A percentile compares a stretch with the other conserved stretches of the same genome.
phyloP scores from a whole-genome alignment of 371 early-diverging fungal genomes.

The Cokeromyces recurvatus region DNA sequence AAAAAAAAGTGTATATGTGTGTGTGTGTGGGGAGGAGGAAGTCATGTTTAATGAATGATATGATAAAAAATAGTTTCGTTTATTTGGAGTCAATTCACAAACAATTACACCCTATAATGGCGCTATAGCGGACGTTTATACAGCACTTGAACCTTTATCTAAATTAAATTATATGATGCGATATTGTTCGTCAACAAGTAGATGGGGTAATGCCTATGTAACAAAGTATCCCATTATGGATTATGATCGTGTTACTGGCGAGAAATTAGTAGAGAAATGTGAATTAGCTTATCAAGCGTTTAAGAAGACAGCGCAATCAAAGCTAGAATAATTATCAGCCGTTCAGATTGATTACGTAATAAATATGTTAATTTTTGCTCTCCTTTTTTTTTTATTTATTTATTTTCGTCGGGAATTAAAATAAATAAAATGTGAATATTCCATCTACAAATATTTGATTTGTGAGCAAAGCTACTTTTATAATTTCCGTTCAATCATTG shows the following conservation, averaged over 20 bases:
- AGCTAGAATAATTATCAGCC: no score
- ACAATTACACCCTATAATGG: slow-evolving; percentile 59
- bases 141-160: slow-evolving; percentile 37
- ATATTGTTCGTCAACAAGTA: slow-evolving; percentile 38
- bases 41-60: no score
- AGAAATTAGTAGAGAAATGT: slow-evolving; percentile 29
- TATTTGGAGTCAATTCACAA: slow-evolving; percentile 50
- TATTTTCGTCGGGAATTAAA: no score
- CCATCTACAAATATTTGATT: no score
- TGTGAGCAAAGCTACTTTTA: no score
- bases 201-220: slow-evolving; percentile 44
- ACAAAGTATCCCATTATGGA: slow-evolving; percentile 16
- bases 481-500: no score
- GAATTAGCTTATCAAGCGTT: slow-evolving; percentile 31
- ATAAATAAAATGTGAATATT: no score
- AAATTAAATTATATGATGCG: slow-evolving; percentile 41
- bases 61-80: slow-evolving; percentile 21
- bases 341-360: no score
- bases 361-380: no score
- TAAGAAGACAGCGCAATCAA: no score
- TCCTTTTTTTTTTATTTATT: no score
- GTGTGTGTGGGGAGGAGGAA: no score
- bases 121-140: slow-evolving; percentile 45
- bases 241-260: slow-evolving; percentile 23
- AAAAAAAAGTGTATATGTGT: neutral